Evolutionary conservation across 345 rosid genomes (phyloP), one percentile per base, ranked within the genome.

Genomic region (rapeseed (Brassica napus)): DNA sequence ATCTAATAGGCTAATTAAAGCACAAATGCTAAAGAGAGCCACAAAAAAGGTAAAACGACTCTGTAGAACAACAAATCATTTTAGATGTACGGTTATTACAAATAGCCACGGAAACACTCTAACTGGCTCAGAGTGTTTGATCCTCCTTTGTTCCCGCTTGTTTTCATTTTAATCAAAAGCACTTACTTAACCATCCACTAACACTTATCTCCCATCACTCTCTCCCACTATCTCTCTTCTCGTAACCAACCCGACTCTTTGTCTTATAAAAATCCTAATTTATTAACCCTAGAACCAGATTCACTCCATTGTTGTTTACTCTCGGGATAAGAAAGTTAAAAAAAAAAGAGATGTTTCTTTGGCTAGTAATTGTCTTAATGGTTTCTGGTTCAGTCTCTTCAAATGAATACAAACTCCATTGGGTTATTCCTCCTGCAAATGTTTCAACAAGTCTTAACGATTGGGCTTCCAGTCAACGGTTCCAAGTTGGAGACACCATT

Each of bases 161-260:
- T 11, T 59, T 59, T 59, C 30, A 9, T 59, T 59, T 23, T 59
- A 21, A 59, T 59, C 32, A 59, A 10, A 59, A 59, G 64, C 32
- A 24, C 32, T 4, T 59, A 24, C 32, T 4, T 59, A 59, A 59
- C 64, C 15, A 59, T 1, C 64, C 64, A 59, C 64, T 59, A 59
- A 58, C 30, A 24, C 12, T 24, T 59, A 59, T 59, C 32, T 9
- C n/a, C 63, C n/a, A 55, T 37, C 60, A 55, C 6, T 57, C 4
- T 9, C 32, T 24, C 64, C 65, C 15, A 60, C 65, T 60, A 58
- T 26, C 32, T 11, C 64, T 24, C 7, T 59, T 59, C 7, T 11
- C 35, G 65, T 60, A 60, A 60, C 65, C 65, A 60, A 60, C 65
- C 30, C 35, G 65, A 60, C 65, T 60, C 65, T 10, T 5, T 26